These are phyloP conservation scores for Canariomyces notabilis DNA, from an alignment of 2,329 filamentous ascomycete species.

Conservation along the genomic window DNA sequence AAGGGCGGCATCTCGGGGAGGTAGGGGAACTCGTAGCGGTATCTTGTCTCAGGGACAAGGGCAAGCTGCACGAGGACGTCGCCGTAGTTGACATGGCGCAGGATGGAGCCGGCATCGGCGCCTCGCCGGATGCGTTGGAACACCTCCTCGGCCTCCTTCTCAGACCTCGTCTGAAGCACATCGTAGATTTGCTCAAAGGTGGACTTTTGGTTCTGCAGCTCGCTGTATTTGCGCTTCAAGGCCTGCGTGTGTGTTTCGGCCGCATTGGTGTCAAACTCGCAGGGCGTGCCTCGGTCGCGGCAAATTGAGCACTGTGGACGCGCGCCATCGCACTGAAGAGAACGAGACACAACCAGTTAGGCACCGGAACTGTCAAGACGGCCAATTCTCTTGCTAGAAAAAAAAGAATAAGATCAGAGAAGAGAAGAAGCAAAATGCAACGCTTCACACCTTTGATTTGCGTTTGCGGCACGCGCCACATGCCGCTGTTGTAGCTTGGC, in stretches of 20 bases:
- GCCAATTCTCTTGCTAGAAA: too few relatives aligned
- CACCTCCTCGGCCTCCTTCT: constrained; percentile 32
- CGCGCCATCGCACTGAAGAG: constrained; percentile 28
- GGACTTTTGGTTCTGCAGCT: constrained; percentile 26
- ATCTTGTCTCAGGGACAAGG: constrained; percentile 33
- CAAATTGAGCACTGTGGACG: constrained; percentile 30
- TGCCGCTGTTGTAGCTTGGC: constrained; percentile 26
- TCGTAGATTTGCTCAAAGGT: constrained; percentile 29
- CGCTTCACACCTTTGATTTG: constrained; percentile 28
- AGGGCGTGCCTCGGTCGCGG: constrained; percentile 26
- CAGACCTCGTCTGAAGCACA: constrained; percentile 21
- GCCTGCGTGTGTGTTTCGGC: constrained; percentile 31
- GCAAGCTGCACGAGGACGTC: constrained; percentile 36
- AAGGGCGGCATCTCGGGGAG: constrained; percentile 28
- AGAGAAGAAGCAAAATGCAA: background rate
- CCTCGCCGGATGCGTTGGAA: constrained; percentile 34
- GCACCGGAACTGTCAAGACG: background rate
- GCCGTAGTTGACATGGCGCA: constrained; percentile 33
- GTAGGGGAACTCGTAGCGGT: constrained; percentile 38
- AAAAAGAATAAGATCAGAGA: too few relatives aligned
- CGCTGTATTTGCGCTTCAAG: constrained; percentile 29
- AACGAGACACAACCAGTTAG: background rate
- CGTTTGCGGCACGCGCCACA: constrained; percentile 30
- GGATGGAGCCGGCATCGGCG: constrained; percentile 27
- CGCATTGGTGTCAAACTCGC: constrained; percentile 29